Evolutionary conservation across 2,329 filamentous ascomycete genomes (phyloP).

Genomic region (Epichloe aotearoae): DNA sequence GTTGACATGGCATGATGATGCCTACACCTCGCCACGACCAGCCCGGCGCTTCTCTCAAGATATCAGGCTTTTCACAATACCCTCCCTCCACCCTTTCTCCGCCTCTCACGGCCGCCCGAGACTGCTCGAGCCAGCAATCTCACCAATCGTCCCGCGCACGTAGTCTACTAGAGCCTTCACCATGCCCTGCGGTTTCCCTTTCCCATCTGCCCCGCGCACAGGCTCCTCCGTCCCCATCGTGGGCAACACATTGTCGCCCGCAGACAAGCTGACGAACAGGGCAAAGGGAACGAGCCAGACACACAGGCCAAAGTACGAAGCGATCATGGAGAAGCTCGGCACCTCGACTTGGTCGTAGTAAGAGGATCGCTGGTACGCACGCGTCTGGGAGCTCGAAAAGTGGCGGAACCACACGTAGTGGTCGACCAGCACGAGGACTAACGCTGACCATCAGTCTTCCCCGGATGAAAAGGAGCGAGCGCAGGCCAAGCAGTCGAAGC

Average conservation of each 20-base stretch:
- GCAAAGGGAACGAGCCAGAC: slow-evolving; percentile 96
- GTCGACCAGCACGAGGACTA: slow-evolving; percentile 72
- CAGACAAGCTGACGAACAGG: slow-evolving; percentile 85
- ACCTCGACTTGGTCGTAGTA: slow-evolving; percentile 50
- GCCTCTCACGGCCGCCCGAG: slow-evolving; percentile 9
- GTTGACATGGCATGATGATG: not conserved
- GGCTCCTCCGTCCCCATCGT: slow-evolving; percentile 65
- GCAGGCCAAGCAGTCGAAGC: too few species aligned
- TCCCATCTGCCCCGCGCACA: slow-evolving; percentile 30
- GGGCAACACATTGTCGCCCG: slow-evolving; percentile 87
- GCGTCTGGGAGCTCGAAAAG: slow-evolving; percentile 56
- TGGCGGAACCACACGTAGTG: slow-evolving; percentile 95
- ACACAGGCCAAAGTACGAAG: slow-evolving; percentile 89
- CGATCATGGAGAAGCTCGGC: slow-evolving; percentile 85
- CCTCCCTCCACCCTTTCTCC: not conserved
- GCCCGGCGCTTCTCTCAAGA: not conserved
- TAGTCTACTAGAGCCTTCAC: slow-evolving; percentile 52
- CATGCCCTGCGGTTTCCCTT: slow-evolving; percentile 47
- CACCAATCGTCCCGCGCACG: slow-evolving; percentile 37
- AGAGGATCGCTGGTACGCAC: slow-evolving; percentile 43
- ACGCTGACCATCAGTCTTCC: not conserved
- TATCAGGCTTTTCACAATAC: not conserved
- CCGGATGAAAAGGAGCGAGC: not conserved
- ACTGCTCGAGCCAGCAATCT: slow-evolving; percentile 22
- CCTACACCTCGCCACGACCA: not conserved